Evolutionary conservation across 352 stramenopile genomes (phyloP), one percentile per base, ranked within the genome.

Genomic region (Pythium chondricola): DNA sequence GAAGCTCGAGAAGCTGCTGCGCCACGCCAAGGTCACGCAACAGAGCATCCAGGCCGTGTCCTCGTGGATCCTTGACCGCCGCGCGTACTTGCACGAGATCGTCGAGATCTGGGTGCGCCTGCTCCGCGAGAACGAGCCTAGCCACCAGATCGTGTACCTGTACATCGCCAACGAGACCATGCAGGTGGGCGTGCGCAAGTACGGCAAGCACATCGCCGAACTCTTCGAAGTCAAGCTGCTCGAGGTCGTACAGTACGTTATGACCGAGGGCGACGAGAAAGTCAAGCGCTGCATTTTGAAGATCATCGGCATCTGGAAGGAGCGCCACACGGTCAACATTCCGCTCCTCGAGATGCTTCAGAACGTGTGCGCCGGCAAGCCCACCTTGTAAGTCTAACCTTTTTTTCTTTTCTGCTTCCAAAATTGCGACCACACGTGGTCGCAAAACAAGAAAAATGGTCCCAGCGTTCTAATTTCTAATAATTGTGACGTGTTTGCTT

Each of bases 101-200:
- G 77, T 84, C 9, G 53, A 58, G 13, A 32, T 81, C 10, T 93
- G 82, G 82, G 52, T 47, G 32, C 60, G 68, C 35, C 58, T 86
- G 24, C 48, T 88, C 26, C 48, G 27, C 31, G 67, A 80, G 41
- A 58, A 64, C 36, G 63, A 83, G 11, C 56, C 82, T 10, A 61
- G 68, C 26, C 73, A 90, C 55, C 79, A 93, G 68, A 83, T 93
- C 64, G 79, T 88, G 47, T 79, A 78, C 33, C 53, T 93, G 2
- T 93, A 93, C 61, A 71, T 93, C 30, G 82, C 82, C 36, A 93
- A 93, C 55, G 82, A 93, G 52, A 74, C 75, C 10, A 89, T 93
- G 74, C 82, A 93, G 50, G 75, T 88, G 18, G 82, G 82, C 43
- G 76, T 75, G 50, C 82, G 82, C 66, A 86, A 85, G 63, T 88